Base-by-base conservation (phyloP, 495 filamentous ascomycete genomes). In the Aspergillus homomorphus region DNA sequence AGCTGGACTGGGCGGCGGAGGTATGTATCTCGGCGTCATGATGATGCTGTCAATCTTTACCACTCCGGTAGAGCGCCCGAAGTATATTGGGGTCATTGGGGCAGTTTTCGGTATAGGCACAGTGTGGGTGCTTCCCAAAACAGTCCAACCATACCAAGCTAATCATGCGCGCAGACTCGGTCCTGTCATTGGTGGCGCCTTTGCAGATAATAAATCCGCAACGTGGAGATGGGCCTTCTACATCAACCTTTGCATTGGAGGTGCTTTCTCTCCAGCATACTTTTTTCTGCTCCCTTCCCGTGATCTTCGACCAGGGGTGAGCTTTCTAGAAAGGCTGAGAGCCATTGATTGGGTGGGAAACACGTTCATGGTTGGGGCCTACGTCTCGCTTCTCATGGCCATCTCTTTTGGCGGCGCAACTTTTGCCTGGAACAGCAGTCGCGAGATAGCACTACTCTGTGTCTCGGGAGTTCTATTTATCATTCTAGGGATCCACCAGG, bases 11-110 rank as follows among this genome's bases (percentile, higher is more conserved):
- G 89, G 89, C 8, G 77, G 77, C 21, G 86, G 88, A 3, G 91
- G 89, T 45, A 85, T 94, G 55, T 89, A 89, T 67, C 84, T 84
- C 1, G 91, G 91, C 4, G 83, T 84, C 0, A 73, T 92, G 45
- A 79, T 89, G 45, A 90, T 93, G 5, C 26, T 85, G 12, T 71
- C 79, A 0, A 61, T 69, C 21, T 71, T 70, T 16, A 83, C 80
- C 0, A 71, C 71, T 0, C 65, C 67, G 4, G 53, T 63, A 14
- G 80, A 85, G 62, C 72, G 81, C 0, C 73, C 73, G 0, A 63
- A 64, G 9, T 85, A 82, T 54, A 63, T 84, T n/a, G 73, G 71
- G 45, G n/a, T 12, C 43, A 60, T 51, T 12, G 69, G 69, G 1
- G 28, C 71, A 2, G 54, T 64, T 42, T 86, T 75, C 73, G 81